Evolutionary conservation across 345 rosid genomes (phyloP).

Genomic region (Salix brachista): DNA sequence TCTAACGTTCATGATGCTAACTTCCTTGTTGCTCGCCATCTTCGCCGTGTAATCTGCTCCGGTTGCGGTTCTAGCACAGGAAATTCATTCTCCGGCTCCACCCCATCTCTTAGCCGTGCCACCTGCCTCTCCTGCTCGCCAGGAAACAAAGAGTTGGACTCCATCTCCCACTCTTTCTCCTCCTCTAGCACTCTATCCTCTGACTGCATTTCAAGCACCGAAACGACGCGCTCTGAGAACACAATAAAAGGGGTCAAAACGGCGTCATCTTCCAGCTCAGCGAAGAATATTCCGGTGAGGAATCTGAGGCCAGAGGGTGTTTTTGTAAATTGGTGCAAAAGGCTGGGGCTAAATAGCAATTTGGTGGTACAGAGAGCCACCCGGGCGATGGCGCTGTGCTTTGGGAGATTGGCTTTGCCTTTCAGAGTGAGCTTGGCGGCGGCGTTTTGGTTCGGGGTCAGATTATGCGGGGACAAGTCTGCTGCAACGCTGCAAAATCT

Average conservation of each 20-base stretch:
- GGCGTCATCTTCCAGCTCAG: slow-evolving; percentile 1
- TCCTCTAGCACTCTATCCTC: slow-evolving; percentile 2
- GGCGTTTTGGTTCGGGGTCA: slow-evolving; percentile 45
- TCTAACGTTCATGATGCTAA: slow-evolving; percentile 41
- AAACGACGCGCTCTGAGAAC: background rate
- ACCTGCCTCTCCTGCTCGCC: slow-evolving; percentile 21
- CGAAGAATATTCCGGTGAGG: slow-evolving; percentile 2
- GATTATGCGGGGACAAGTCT: slow-evolving; percentile 11
- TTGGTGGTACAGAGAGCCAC: slow-evolving; percentile 18
- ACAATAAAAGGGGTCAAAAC: background rate
- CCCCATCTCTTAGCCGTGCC: background rate
- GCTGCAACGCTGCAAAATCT: slow-evolving; percentile 28
- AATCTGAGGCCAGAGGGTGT: slow-evolving; percentile 27
- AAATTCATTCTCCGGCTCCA: slow-evolving; percentile 11
- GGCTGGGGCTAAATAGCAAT: slow-evolving; percentile 24
- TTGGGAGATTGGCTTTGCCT: slow-evolving; percentile 23
- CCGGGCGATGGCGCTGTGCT: slow-evolving; percentile 24
- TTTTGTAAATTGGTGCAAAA: slow-evolving; percentile 34
- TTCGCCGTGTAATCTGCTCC: slow-evolving; percentile 30
- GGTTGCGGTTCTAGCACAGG: slow-evolving; percentile 16
- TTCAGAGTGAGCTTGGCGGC: slow-evolving; percentile 33
- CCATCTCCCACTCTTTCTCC: background rate
- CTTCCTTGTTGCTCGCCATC: slow-evolving; percentile 54
- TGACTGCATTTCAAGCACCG: slow-evolving; percentile 29
- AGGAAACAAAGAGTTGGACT: background rate